These are phyloP conservation scores for Penicillium pancosmium DNA, from an alignment of 495 filamentous ascomycete species.

Conservation along the genomic window DNA sequence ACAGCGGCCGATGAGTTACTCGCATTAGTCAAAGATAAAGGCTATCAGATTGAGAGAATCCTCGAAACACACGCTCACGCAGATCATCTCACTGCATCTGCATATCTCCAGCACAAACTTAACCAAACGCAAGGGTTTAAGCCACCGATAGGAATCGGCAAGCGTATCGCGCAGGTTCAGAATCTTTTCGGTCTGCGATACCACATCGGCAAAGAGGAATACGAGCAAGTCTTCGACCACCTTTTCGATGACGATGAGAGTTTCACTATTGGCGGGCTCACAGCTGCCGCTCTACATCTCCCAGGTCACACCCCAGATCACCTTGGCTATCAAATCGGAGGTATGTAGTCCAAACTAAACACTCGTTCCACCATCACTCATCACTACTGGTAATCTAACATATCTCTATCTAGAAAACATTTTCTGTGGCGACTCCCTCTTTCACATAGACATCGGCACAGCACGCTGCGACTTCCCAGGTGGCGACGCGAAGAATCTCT, in stretches of 20 bases:
- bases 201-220: slow-evolving; percentile 43
- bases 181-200: slow-evolving; percentile 51
- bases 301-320: slow-evolving; percentile 67
- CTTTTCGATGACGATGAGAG: slow-evolving; percentile 56
- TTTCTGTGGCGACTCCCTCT: slow-evolving; percentile 65
- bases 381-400: neutral
- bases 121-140: slow-evolving; percentile 20
- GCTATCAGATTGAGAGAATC: slow-evolving; percentile 50
- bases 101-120: slow-evolving; percentile 55
- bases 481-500: slow-evolving; percentile 51
- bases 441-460: slow-evolving; percentile 60
- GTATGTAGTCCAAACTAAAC: slow-evolving; percentile 17
- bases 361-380: too few relatives aligned
- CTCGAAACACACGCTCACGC: slow-evolving; percentile 66
- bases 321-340: slow-evolving; percentile 59
- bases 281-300: slow-evolving; percentile 52
- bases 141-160: slow-evolving; percentile 55
- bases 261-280: slow-evolving; percentile 52
- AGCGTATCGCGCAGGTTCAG: slow-evolving; percentile 56
- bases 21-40: slow-evolving; percentile 36
- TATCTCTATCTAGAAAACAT: slow-evolving; percentile 43
- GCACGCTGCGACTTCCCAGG: slow-evolving; percentile 65
- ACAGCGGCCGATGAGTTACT: slow-evolving; percentile 53
- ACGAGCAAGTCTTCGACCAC: slow-evolving; percentile 49
- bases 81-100: slow-evolving; percentile 61